Conservation (phyloP, 768 basidiomycete species). For the Suillus spraguei region DNA sequence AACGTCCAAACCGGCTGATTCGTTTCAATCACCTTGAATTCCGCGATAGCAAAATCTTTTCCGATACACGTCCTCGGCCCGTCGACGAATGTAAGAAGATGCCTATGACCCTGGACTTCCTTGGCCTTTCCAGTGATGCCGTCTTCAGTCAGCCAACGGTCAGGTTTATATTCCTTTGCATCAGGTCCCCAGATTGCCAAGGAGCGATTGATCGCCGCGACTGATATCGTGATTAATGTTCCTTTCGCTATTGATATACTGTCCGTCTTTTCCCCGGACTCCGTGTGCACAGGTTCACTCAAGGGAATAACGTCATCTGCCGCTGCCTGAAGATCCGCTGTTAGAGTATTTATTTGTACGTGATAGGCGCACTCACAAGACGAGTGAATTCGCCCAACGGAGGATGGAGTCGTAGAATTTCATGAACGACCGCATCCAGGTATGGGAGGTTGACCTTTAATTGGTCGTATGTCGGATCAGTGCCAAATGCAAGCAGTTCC, state of each 20-base stretch:
- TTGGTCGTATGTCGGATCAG: not conserved
- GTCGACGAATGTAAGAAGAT: not conserved
- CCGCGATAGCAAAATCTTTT: not conserved
- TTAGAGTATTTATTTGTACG: not conserved
- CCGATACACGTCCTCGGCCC: not conserved
- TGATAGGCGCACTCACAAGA: not conserved
- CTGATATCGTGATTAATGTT: not conserved
- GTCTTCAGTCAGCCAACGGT: not conserved
- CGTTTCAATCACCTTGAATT: not conserved
- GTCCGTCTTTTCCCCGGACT: not conserved
- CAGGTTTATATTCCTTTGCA: not conserved
- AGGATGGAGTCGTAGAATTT: not conserved
- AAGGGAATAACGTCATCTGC: not conserved
- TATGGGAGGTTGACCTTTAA: not conserved
- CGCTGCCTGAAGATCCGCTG: not conserved
- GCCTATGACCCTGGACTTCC: not conserved
- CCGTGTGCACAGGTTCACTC: not conserved
- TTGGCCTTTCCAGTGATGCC: not conserved
- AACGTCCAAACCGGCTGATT: not conserved
- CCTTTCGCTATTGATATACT: not conserved
- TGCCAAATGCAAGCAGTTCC: not conserved
- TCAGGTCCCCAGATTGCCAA: not conserved
- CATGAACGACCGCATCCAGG: not conserved
- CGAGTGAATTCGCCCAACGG: not conserved
- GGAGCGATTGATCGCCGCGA: not conserved